phyloP scores from a whole-genome alignment of 257 asterid species.

The Solanum pimpinellifolium region DNA sequence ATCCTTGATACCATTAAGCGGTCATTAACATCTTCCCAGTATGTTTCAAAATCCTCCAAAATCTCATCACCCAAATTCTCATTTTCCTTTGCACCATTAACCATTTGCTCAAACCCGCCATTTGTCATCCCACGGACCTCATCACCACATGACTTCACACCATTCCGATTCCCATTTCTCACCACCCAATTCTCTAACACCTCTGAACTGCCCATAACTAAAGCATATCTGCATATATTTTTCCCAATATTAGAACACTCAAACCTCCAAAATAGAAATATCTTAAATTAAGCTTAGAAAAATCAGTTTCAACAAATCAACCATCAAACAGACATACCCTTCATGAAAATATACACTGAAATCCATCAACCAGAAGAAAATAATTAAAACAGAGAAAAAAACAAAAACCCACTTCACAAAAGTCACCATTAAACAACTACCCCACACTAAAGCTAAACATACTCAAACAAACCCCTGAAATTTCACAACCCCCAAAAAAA shows the following conservation, averaged over 20 bases:
- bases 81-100: conserved; percentile 13
- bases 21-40: conserved; percentile 59
- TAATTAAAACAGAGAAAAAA: background rate
- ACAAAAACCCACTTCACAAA: background rate
- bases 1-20: conserved; percentile 60
- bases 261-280: background rate
- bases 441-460: background rate
- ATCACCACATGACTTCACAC: conserved; percentile 5
- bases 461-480: background rate
- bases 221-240: background rate
- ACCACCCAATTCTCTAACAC: conserved; percentile 9
- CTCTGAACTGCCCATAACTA: conserved; percentile 26
- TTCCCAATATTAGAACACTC: background rate
- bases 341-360: background rate
- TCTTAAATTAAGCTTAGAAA: background rate
- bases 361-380: background rate
- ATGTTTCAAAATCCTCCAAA: conserved; percentile 63
- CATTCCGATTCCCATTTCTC: conserved; percentile 2
- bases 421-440: background rate
- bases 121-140: background rate
- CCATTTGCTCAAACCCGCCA: conserved; percentile 3
- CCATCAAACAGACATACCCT: background rate
- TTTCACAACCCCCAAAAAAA: background rate
- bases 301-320: background rate
- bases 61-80: conserved; percentile 55